Conservation (phyloP, 2,329 filamentous ascomycete genomes). For the Ampelomyces quisqualis region DNA sequence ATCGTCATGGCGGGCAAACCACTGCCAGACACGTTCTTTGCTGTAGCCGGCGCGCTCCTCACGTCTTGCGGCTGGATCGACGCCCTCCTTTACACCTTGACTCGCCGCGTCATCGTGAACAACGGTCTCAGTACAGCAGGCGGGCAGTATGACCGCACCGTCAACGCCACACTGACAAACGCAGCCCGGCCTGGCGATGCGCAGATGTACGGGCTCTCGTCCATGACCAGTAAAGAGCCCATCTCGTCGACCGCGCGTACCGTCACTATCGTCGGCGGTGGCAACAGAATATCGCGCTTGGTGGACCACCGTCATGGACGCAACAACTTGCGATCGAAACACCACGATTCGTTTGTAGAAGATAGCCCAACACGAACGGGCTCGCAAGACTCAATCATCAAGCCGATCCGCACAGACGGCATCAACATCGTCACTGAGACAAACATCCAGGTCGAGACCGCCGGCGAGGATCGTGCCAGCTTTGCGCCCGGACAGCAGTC, state of each 20-base stretch:
- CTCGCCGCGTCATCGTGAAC: slow-evolving; percentile 43
- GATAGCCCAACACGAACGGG: slow-evolving; percentile 30
- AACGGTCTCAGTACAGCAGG: slow-evolving; percentile 34
- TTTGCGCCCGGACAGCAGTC: background rate
- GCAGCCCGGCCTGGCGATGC: slow-evolving; percentile 28
- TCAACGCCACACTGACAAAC: slow-evolving; percentile 25
- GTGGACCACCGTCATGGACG: slow-evolving; percentile 30
- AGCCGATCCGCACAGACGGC: slow-evolving; percentile 17
- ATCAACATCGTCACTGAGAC: slow-evolving; percentile 39
- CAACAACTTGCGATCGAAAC: slow-evolving; percentile 12
- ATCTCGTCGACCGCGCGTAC: slow-evolving; percentile 24
- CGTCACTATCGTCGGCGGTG: slow-evolving; percentile 41
- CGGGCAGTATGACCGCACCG: slow-evolving; percentile 26
- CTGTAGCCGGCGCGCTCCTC: slow-evolving; percentile 61
- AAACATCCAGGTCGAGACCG: slow-evolving; percentile 36
- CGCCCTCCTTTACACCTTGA: slow-evolving; percentile 47
- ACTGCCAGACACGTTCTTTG: slow-evolving; percentile 58
- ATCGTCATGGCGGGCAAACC: slow-evolving; percentile 40
- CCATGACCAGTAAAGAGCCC: slow-evolving; percentile 32
- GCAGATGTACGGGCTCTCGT: slow-evolving; percentile 29
- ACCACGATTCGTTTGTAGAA: slow-evolving; percentile 21
- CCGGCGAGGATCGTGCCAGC: slow-evolving; percentile 9
- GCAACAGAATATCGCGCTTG: slow-evolving; percentile 30
- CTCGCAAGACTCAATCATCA: slow-evolving; percentile 40
- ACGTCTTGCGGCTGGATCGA: slow-evolving; percentile 51